phyloP scores from a whole-genome alignment of 2,329 filamentous ascomycete species.

The Colletotrichum sp. region DNA sequence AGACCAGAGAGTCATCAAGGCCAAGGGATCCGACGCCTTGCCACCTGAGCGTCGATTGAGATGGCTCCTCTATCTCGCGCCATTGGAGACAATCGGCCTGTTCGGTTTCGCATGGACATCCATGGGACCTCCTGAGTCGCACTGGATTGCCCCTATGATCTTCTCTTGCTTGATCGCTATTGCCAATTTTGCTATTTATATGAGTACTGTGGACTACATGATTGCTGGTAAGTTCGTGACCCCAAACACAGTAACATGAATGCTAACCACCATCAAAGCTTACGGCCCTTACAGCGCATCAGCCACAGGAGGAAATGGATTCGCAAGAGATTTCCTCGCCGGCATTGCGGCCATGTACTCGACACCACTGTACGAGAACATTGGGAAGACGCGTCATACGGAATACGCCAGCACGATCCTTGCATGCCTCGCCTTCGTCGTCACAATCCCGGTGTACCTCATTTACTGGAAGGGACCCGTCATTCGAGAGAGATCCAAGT shows the following conservation, averaged over 20 bases:
- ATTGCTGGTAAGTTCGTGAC: slow-evolving; percentile 40
- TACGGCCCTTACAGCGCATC: slow-evolving; percentile 71
- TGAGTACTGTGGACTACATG: slow-evolving; percentile 73
- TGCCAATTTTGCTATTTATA: slow-evolving; percentile 68
- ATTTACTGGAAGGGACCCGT: slow-evolving; percentile 21
- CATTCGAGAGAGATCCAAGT: slow-evolving; percentile 21
- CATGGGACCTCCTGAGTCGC: slow-evolving; percentile 54
- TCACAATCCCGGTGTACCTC: slow-evolving; percentile 21
- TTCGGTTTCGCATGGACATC: slow-evolving; percentile 68
- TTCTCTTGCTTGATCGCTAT: slow-evolving; percentile 66
- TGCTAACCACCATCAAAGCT: slow-evolving; percentile 38
- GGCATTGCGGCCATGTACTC: slow-evolving; percentile 68
- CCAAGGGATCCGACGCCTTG: slow-evolving; percentile 45
- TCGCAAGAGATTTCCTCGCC: slow-evolving; percentile 68
- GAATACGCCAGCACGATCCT: slow-evolving; percentile 60
- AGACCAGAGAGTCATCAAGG: slow-evolving; percentile 39
- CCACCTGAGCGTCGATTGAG: slow-evolving; percentile 61
- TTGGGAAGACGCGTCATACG: slow-evolving; percentile 46
- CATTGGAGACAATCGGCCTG: slow-evolving; percentile 64
- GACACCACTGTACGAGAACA: slow-evolving; percentile 57
- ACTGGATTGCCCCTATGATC: slow-evolving; percentile 68
- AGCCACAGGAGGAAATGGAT: slow-evolving; percentile 71
- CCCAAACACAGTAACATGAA: accelerated
- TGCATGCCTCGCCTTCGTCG: slow-evolving; percentile 39
- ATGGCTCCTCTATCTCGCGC: slow-evolving; percentile 65